These are phyloP conservation scores for Lactarius evosmus DNA, from an alignment of 768 basidiomycete species.

Conservation along the genomic window DNA sequence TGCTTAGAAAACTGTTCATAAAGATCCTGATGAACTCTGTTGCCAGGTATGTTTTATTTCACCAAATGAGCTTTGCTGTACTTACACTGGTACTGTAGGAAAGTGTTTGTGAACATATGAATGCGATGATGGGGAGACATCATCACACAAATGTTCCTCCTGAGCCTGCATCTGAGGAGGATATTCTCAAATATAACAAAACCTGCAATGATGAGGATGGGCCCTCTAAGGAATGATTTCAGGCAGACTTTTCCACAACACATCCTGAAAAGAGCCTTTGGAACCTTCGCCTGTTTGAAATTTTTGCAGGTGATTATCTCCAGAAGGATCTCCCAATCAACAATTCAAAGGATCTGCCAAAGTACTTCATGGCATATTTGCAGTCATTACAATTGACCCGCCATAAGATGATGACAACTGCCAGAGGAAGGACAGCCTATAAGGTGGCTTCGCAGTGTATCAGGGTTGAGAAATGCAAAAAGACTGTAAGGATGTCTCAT, in stretches of 20 bases:
- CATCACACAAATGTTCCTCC: not conserved
- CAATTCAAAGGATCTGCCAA: too few relatives aligned
- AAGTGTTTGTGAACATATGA: not conserved
- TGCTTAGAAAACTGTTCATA: not conserved
- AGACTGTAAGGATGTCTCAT: not conserved
- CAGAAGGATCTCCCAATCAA: too few relatives aligned
- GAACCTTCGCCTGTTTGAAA: not conserved
- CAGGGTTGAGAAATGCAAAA: not conserved
- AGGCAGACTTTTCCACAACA: not conserved
- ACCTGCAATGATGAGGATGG: not conserved
- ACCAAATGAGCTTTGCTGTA: not conserved
- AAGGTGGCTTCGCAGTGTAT: not conserved
- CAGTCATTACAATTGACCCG: not conserved
- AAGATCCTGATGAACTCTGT: not conserved
- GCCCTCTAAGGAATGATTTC: not conserved
- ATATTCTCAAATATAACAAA: not conserved
- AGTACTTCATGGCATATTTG: not conserved
- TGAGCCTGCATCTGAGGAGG: not conserved
- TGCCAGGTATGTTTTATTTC: not conserved
- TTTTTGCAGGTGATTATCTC: not conserved
- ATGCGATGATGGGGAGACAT: not conserved
- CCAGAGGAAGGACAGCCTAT: not conserved
- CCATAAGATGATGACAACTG: not conserved
- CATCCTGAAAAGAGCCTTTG: not conserved
- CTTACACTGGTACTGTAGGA: not conserved